Conservation (phyloP, 495 filamentous ascomycete species). For the Trichoderma virens region DNA sequence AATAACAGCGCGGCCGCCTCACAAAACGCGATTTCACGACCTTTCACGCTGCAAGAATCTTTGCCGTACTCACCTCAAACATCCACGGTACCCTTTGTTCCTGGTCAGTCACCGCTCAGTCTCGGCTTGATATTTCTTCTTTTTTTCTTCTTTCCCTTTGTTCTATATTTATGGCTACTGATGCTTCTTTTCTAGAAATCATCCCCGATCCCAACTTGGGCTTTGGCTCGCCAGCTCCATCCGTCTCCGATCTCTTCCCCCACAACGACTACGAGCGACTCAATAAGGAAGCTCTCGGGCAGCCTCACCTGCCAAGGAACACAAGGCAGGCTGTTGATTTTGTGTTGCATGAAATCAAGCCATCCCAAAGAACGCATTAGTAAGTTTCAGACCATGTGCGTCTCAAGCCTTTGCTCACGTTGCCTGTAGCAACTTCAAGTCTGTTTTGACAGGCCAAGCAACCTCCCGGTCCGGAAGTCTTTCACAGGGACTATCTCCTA, state of each 20-base stretch:
- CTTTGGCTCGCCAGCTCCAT: conserved; percentile 40
- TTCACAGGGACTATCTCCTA: conserved; percentile 1
- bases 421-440: conserved; percentile 54
- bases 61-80: conserved; percentile 88
- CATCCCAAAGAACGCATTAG: conserved; percentile 64
- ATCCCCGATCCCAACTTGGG: conserved; percentile 61
- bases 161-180: not conserved
- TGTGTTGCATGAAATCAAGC: conserved; percentile 61
- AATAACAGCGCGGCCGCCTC: conserved; percentile 15
- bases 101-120: conserved; percentile 48
- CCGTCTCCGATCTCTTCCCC: conserved; percentile 33
- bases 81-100: conserved; percentile 77
- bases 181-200: conserved; percentile 40
- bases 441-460: not conserved
- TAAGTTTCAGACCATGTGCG: no score
- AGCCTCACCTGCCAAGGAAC: conserved; percentile 22
- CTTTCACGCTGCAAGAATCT: conserved; percentile 66
- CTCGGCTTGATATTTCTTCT: conserved; percentile 16
- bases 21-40: conserved; percentile 17
- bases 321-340: conserved; percentile 42
- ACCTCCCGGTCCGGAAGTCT: not conserved
- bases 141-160: not conserved
- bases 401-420: conserved; percentile 16
- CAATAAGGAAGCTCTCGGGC: conserved; percentile 40
- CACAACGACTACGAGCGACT: conserved; percentile 39